phyloP scores from a whole-genome alignment of 164 flowering plant genomes.

The Stephania cephalantha region DNA sequence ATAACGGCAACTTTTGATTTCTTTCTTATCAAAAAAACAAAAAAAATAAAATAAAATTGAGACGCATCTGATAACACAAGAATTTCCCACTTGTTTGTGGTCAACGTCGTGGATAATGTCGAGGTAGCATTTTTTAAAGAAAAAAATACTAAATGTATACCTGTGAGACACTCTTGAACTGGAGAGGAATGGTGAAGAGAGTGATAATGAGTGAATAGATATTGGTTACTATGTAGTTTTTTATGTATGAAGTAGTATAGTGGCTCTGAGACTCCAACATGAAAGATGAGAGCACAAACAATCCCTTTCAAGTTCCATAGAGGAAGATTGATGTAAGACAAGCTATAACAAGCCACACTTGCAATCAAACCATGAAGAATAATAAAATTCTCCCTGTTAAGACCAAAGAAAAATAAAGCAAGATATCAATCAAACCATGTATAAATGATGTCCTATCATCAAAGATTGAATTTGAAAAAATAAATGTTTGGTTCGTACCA shows the following conservation, averaged over 20 bases:
- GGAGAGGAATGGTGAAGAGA: slow-evolving; percentile 69
- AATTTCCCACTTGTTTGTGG: too few relatives aligned
- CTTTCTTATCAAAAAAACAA: too few relatives aligned
- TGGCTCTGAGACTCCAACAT: slow-evolving; percentile 71
- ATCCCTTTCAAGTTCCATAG: slow-evolving; percentile 50
- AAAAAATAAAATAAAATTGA: too few relatives aligned
- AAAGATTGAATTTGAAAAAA: neutral
- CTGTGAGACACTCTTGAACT: slow-evolving; percentile 56
- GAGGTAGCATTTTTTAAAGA: too few relatives aligned
- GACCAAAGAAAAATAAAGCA: neutral
- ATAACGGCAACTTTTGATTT: too few relatives aligned
- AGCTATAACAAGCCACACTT: slow-evolving; percentile 34
- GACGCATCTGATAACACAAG: too few relatives aligned
- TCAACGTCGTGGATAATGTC: too few relatives aligned
- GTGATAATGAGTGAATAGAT: slow-evolving; percentile 53
- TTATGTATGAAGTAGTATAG: slow-evolving; percentile 64
- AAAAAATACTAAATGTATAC: slow-evolving; percentile 23
- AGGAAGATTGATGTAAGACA: slow-evolving; percentile 48
- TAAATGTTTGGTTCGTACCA: slow-evolving; percentile 37
- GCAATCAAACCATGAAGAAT: slow-evolving; percentile 61
- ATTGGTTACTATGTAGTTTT: slow-evolving; percentile 29
- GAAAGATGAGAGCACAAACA: slow-evolving; percentile 39
- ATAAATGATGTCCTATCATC: neutral
- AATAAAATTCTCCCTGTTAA: slow-evolving; percentile 73
- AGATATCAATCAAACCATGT: too few relatives aligned